Conservation (phyloP, 768 basidiomycete genomes). For the Termitomyces sp. region DNA sequence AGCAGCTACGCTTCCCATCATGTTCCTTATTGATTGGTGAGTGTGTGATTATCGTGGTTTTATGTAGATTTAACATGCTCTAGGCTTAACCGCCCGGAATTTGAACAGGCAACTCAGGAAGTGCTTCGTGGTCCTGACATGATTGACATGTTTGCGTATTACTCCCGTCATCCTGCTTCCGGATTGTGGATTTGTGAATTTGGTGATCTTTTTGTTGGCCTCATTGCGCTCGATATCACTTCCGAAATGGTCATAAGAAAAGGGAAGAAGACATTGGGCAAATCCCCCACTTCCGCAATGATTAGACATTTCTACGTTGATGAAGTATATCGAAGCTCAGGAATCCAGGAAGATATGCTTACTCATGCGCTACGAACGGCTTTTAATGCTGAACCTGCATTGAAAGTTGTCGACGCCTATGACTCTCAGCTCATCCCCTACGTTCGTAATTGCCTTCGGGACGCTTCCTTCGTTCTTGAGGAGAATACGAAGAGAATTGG, state of each 20-base stretch:
- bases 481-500: constrained; percentile 43
- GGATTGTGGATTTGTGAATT: constrained; percentile 70
- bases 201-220: constrained; percentile 52
- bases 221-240: constrained; percentile 67
- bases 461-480: constrained; percentile 45
- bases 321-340: constrained; percentile 49
- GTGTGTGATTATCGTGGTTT: constrained; percentile 8
- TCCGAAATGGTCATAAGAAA: constrained; percentile 25
- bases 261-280: constrained; percentile 1
- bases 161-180: constrained; percentile 55
- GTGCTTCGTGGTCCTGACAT: constrained; percentile 56
- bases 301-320: constrained; percentile 77
- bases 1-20: constrained; percentile 52
- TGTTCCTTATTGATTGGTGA: constrained; percentile 71
- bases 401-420: constrained; percentile 40
- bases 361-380: constrained; percentile 50
- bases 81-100: constrained; percentile 68
- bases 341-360: constrained; percentile 63
- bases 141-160: constrained; percentile 44
- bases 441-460: constrained; percentile 35
- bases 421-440: constrained; percentile 52
- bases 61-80: neutral
- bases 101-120: constrained; percentile 50
- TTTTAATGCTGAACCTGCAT: constrained; percentile 38
- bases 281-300: constrained; percentile 45